Evolutionary conservation across 345 rosid genomes (phyloP).

Genomic region (Gossypium bickii): DNA sequence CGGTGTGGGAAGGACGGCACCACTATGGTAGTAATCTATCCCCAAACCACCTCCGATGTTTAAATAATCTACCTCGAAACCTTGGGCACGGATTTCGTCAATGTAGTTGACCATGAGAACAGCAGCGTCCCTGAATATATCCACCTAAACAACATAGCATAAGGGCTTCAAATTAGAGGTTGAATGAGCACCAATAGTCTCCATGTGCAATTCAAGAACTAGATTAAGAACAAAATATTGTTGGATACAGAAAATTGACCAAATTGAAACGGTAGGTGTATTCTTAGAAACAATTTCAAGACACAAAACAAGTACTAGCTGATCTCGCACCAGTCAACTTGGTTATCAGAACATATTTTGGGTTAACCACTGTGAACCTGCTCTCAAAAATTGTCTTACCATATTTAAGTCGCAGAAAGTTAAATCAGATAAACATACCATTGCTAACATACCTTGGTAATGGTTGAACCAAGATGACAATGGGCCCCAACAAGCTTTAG

Average conservation of each 20-base stretch:
- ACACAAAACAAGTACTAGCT: background rate
- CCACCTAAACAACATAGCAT: slow-evolving; percentile 54
- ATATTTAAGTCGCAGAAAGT: background rate
- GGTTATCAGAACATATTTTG: background rate
- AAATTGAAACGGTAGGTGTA: background rate
- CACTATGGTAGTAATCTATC: slow-evolving; percentile 83
- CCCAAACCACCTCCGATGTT: slow-evolving; percentile 99
- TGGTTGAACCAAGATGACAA: slow-evolving; percentile 98
- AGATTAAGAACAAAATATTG: slow-evolving; percentile 2
- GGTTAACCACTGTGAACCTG: background rate
- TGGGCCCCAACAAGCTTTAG: slow-evolving; percentile 95
- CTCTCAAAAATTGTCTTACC: background rate
- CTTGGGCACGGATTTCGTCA: slow-evolving; percentile 84
- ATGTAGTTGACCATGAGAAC: slow-evolving; percentile 88
- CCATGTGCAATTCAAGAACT: background rate
- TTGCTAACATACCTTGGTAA: slow-evolving; percentile 65
- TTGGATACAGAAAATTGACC: background rate
- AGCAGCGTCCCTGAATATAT: slow-evolving; percentile 94
- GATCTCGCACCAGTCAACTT: background rate
- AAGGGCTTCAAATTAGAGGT: slow-evolving; percentile 11
- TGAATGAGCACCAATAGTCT: background rate
- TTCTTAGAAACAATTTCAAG: background rate
- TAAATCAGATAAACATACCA: background rate
- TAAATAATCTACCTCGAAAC: slow-evolving; percentile 80
- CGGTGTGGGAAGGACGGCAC: slow-evolving; percentile 88